Evolutionary conservation across 345 rosid species (phyloP).

Genomic region (Xanthoceras sorbifolium): DNA sequence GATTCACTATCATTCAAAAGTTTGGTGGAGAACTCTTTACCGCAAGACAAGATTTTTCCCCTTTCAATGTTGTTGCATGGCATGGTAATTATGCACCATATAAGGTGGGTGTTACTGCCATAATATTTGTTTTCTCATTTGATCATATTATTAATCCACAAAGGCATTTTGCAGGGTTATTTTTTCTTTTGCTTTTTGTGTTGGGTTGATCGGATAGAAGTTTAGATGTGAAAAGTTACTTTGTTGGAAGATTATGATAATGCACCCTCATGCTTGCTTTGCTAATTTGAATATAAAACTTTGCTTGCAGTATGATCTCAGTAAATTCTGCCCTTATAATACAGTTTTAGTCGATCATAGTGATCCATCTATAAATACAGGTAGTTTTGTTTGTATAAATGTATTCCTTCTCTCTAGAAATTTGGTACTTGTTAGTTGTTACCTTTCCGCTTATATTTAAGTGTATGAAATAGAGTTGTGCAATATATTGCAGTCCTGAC

Average conservation of each 20-base stretch:
- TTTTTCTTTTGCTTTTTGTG: neutral
- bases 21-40: slow-evolving; percentile 86
- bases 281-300: slow-evolving; percentile 8
- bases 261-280: neutral
- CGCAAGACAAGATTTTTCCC: slow-evolving; percentile 94
- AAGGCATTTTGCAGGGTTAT: neutral
- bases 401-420: neutral
- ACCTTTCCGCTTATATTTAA: slow-evolving; percentile 15
- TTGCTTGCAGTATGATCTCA: slow-evolving; percentile 75
- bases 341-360: slow-evolving; percentile 89
- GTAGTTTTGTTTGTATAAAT: slow-evolving; percentile 30
- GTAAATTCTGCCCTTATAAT: slow-evolving; percentile 92
- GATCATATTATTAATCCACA: neutral
- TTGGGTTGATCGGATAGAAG: neutral
- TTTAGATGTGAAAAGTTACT: neutral
- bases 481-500: slow-evolving; percentile 69
- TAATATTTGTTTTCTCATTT: neutral
- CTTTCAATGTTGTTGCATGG: slow-evolving; percentile 97
- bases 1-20: slow-evolving; percentile 75
- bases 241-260: slow-evolving; percentile 2
- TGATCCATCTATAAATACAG: slow-evolving; percentile 95
- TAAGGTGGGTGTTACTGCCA: slow-evolving; percentile 51
- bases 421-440: neutral
- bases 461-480: slow-evolving; percentile 15
- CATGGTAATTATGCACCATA: slow-evolving; percentile 95